A percentile compares a stretch with the other conserved stretches of the same genome.
These are phyloP conservation scores for Pythium dissotocum DNA, from an alignment of 352 stramenopile genomes.

Conservation along the genomic window DNA sequence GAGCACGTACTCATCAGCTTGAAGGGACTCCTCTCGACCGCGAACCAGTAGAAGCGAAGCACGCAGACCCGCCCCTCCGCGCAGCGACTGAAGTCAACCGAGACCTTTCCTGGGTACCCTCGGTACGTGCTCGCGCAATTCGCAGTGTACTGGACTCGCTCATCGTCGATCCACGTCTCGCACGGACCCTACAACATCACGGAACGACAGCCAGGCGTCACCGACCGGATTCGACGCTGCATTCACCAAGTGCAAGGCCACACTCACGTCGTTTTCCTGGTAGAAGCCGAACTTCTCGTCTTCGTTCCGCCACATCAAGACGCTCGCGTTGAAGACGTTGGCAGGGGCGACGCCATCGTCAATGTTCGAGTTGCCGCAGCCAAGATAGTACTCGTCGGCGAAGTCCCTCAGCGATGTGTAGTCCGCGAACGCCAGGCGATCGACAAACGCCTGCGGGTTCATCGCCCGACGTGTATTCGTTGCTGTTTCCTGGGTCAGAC, in stretches of 20 bases:
- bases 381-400: conserved; percentile 6
- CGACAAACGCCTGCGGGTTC: neutral
- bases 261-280: neutral
- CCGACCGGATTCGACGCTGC: neutral
- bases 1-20: conserved; percentile 23
- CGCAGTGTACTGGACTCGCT: conserved; percentile 9
- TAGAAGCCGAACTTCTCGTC: conserved; percentile 21
- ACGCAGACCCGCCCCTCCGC: conserved; percentile 9
- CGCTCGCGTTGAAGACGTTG: conserved; percentile 18
- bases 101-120: conserved; percentile 32
- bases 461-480: neutral
- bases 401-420: conserved; percentile 24
- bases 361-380: conserved; percentile 22
- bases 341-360: conserved; percentile 2
- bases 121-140: conserved; percentile 24
- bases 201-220: neutral
- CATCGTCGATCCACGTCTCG: conserved; percentile 25
- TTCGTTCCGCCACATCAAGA: conserved; percentile 25
- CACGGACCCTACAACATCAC: conserved; percentile 31
- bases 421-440: conserved; percentile 17
- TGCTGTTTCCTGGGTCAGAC: neutral
- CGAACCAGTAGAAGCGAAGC: conserved; percentile 33
- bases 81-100: conserved; percentile 28
- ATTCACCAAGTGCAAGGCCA: neutral
- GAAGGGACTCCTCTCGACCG: conserved; percentile 6